Conservation (phyloP, 2,329 filamentous ascomycete species). For the Aaosphaeria pasadenensis region DNA sequence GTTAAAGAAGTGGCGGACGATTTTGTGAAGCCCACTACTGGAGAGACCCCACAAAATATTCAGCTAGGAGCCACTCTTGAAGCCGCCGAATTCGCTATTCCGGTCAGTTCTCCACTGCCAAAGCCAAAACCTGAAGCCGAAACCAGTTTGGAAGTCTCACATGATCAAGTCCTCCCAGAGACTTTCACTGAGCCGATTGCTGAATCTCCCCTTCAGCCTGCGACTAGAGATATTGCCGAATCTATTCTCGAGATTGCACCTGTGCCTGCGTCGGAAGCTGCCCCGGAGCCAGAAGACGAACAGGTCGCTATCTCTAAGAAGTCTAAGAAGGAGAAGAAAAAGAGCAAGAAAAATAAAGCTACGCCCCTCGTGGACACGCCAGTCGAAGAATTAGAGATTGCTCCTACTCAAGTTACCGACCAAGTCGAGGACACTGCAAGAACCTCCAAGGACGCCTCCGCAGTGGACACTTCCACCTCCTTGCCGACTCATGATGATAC, state of each 20-base stretch:
- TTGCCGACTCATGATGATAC: too few species aligned
- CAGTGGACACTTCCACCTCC: too few species aligned
- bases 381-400: slow-evolving; percentile 4
- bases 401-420: neutral
- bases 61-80: slow-evolving; percentile 7
- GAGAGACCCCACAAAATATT: neutral
- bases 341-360: slow-evolving; percentile 20
- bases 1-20: neutral
- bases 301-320: slow-evolving; percentile 15
- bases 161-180: too few species aligned
- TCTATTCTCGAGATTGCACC: neutral
- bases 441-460: too few species aligned
- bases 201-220: too few species aligned
- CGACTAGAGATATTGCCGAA: neutral
- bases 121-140: neutral
- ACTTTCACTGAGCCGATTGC: too few species aligned
- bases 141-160: neutral
- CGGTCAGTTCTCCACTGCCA: neutral
- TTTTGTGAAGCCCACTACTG: neutral
- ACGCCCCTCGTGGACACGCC: slow-evolving; percentile 11
- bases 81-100: slow-evolving; percentile 4
- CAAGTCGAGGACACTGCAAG: too few species aligned
- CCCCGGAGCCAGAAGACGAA: slow-evolving; percentile 8
- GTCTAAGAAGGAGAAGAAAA: slow-evolving; percentile 27
- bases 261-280: neutral